Evolutionary conservation across 768 basidiomycete genomes (phyloP), one percentile per base, ranked within the genome.

Genomic region (Trametes maxima): DNA sequence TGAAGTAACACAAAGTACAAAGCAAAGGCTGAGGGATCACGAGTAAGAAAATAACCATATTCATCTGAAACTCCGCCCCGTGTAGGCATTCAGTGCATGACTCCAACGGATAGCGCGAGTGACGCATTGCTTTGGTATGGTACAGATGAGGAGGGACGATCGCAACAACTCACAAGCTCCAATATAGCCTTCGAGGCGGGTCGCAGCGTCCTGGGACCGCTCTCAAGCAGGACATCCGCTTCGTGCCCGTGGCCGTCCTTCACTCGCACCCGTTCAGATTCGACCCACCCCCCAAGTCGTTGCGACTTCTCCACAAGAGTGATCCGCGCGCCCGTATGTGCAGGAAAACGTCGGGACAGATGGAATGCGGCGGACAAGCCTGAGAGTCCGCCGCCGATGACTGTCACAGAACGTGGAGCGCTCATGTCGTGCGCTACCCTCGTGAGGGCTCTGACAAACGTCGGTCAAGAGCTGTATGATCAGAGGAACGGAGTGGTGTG

Each of bases 271-370:
- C 81, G 80, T 57, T 85, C 80, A 50, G 83, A 89, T 54, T 76
- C 79, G 0, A 94, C 82, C 95, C 95, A 98, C n/a, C 96, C 96
- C 13, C 96, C 96, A 5, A 89, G 72, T 2, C 85, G 78, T 0
- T 73, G 50, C 8, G 83, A 75, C 63, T 79, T 83, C 67, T 98
- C 95, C 25, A 95, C 64, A 13, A 98, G 68, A 1, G 85, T 82
- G 59, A 97, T 83, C 10, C 74, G 77, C 0, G 82, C 66, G 11
- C 72, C 65, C 0, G 89, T 51, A 6, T n/a, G 87, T 63, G 72
- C 64, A 0, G 89, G 88, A 64, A 90, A 88, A 6, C 82, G 79
- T 54, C 87, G 77, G 11, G 90, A 78, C 8, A 94, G 83, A 71
- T 92, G 84, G 71, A 88, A 93, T 4, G 94, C 90, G 16, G 91